Base-by-base conservation (phyloP, 352 stramenopile species). In the Phytophthora quininea region DNA sequence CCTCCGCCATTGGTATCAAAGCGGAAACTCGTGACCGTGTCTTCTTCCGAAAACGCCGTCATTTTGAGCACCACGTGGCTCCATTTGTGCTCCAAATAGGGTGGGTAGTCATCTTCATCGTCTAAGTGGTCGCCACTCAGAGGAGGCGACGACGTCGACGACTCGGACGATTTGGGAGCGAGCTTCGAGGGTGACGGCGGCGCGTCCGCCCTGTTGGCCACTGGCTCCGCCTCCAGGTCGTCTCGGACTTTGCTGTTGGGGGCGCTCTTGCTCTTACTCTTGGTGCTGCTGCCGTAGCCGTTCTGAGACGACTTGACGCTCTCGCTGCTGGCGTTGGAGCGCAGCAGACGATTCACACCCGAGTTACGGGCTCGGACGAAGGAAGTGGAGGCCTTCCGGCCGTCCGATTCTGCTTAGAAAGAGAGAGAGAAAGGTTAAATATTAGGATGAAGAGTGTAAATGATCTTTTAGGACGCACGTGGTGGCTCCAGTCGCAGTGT, bases 61-160 rank as follows among this genome's bases (percentile, higher is more conserved):
- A 95, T 95, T 70, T 95, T 95, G 15, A 95, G 65, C 58, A 95
- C 86, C 54, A 95, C 69, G 46, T 93, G 68, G 1, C 62, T 88
- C 86, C 84, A 92, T 8, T 76, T 76, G 24, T 80, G 79, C 32
- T 86, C 74, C 29, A 73, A 31, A 58, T 73, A 84, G 0, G 51
- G 33, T 9, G 69, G 43, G 4, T 65, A 49, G 2, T 64, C 63
- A 31, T 82, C 71, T 38, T 77, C 72, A 42, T 79, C 66, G 12
- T 55, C 58, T 57, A 70, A 33, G 53, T 48, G 31, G n/a, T 54
- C 55, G 27, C 40, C 62, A 59, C 62, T 79, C 10, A 40, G 35
- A 40, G 35, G 10, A 11, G 35, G 35, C 9, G 33, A 19, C 12
- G 46, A 58, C 15, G 67, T 57, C 2, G 58, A 69, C 9, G 55